phyloP scores from a whole-genome alignment of 257 asterid genomes.

The Fraxinus americana region DNA sequence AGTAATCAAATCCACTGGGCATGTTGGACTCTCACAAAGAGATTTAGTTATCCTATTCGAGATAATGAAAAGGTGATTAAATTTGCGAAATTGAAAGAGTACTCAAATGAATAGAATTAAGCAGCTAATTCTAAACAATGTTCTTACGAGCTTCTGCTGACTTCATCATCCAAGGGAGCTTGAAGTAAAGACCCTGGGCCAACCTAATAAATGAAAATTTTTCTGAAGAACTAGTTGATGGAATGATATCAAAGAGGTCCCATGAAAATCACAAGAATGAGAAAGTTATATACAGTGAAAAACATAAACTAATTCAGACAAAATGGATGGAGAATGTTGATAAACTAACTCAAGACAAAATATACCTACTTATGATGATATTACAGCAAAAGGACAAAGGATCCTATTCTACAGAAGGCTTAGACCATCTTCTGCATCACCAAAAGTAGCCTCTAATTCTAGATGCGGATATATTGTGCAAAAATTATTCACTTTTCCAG shows the following conservation, averaged over 20 bases:
- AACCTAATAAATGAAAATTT: conserved; percentile 48
- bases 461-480: neutral
- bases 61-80: conserved; percentile 29
- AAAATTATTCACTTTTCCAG: neutral
- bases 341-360: neutral
- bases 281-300: neutral
- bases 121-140: conserved; percentile 23
- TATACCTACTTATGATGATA: neutral
- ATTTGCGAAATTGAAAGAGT: conserved; percentile 24
- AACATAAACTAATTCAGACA: neutral
- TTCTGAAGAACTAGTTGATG: conserved; percentile 24
- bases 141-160: conserved; percentile 70
- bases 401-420: neutral
- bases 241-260: conserved; percentile 13
- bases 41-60: conserved; percentile 75
- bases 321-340: conserved; percentile 10
- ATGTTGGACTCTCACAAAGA: conserved; percentile 77
- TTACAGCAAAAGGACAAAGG: conserved; percentile 7
- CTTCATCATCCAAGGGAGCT: conserved; percentile 88
- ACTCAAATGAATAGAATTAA: conserved; percentile 13
- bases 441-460: neutral
- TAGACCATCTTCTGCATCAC: conserved; percentile 17
- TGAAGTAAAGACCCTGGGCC: conserved; percentile 95
- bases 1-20: conserved; percentile 84
- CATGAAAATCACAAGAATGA: conserved; percentile 16